Conservation (phyloP, 805 yeast genomes). For the Kodamaea sagamina region DNA sequence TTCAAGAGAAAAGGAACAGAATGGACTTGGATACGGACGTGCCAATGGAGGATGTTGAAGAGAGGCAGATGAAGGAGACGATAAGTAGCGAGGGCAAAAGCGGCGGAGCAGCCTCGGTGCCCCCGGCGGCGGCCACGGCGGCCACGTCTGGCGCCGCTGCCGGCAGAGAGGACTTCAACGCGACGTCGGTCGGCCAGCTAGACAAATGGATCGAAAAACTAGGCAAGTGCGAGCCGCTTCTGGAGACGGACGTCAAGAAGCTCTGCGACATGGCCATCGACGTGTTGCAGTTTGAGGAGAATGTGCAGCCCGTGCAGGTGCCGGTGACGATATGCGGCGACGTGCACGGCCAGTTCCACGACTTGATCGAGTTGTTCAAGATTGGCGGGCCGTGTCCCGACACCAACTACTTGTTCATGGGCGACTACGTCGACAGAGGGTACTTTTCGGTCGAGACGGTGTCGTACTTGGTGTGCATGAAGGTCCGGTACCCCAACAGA, state of each 20-base stretch:
- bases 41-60: constrained; percentile 79
- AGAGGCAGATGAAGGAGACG: constrained; percentile 34
- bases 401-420: constrained; percentile 50
- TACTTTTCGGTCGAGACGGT: constrained; percentile 91
- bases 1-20: neutral
- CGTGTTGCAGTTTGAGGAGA: constrained; percentile 86
- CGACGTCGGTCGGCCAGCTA: constrained; percentile 58
- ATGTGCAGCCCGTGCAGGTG: constrained; percentile 91
- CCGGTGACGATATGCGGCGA: constrained; percentile 98
- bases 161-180: constrained; percentile 30
- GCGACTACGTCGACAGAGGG: constrained; percentile 87
- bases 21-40: constrained; percentile 83
- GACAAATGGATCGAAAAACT: constrained; percentile 88
- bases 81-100: constrained; percentile 24
- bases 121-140: constrained; percentile 1
- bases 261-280: constrained; percentile 91
- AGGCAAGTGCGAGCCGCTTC: constrained; percentile 74
- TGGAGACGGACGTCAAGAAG: constrained; percentile 75
- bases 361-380: constrained; percentile 86
- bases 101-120: constrained; percentile 1
- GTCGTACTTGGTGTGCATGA: constrained; percentile 83
- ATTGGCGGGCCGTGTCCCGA: constrained; percentile 70
- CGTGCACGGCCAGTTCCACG: constrained; percentile 96
- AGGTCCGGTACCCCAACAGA: constrained; percentile 87
- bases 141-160: constrained; percentile 28